phyloP scores from a whole-genome alignment of 257 asterid genomes.

The Solanum boliviense region DNA sequence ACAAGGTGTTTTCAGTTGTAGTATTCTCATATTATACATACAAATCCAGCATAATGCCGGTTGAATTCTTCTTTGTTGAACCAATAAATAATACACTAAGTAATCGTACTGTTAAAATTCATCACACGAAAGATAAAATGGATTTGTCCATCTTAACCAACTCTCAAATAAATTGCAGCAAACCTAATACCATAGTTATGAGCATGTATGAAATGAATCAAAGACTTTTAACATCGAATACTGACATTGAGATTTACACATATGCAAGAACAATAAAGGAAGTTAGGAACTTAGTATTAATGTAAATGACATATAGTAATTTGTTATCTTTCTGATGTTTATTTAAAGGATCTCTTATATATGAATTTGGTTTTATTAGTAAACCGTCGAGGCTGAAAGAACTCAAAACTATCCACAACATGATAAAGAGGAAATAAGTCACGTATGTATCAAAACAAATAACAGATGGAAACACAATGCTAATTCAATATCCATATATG shows the following conservation, averaged over 20 bases:
- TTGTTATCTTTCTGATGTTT: background rate
- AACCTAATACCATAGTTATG: background rate
- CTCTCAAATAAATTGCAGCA: background rate
- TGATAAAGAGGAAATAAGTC: background rate
- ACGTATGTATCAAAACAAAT: background rate
- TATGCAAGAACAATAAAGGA: background rate
- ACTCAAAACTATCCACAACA: background rate
- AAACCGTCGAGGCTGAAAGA: background rate
- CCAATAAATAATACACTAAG: background rate
- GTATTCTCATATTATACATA: background rate
- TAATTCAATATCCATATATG: background rate
- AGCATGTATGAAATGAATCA: background rate
- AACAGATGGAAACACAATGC: background rate
- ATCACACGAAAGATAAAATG: background rate
- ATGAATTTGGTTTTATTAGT: background rate
- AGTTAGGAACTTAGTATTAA: background rate
- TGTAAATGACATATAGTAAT: too few relatives aligned
- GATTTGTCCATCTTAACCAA: background rate
- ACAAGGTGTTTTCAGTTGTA: background rate
- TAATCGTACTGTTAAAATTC: background rate
- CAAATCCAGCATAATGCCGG: background rate
- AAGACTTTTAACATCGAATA: background rate
- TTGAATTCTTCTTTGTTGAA: background rate
- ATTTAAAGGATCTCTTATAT: background rate
- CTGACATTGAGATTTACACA: background rate